Percentiles rank a stretch among this genome's conserved stretches.
phyloP scores from a whole-genome alignment of 495 filamentous ascomycete genomes.

The Penicillium atrosanguineum region DNA sequence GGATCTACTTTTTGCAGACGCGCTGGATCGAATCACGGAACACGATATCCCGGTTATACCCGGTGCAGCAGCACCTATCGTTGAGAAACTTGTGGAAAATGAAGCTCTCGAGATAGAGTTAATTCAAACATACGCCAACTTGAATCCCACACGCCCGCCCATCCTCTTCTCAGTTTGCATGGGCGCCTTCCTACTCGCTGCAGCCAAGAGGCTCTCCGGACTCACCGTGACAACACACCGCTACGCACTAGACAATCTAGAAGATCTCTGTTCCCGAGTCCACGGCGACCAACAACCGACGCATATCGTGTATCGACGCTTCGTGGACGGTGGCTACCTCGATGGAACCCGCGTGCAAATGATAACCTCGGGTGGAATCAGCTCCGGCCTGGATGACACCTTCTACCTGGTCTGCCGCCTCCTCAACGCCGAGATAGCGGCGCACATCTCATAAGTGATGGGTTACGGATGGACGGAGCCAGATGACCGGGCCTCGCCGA shows the following conservation, averaged over 20 bases:
- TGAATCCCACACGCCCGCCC: constrained; percentile 23
- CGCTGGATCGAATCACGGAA: constrained; percentile 11
- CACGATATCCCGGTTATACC: constrained; percentile 63
- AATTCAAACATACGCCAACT: constrained; percentile 14
- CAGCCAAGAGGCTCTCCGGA: constrained; percentile 62
- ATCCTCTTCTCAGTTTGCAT: constrained; percentile 72
- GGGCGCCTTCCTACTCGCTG: constrained; percentile 67
- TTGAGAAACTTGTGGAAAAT: constrained; percentile 7
- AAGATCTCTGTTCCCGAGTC: too few relatives aligned
- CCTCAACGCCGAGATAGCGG: too few relatives aligned
- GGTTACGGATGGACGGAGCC: too few relatives aligned
- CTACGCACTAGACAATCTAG: constrained; percentile 54
- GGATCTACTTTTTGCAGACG: background rate
- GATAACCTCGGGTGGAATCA: too few relatives aligned
- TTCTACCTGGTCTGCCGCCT: too few relatives aligned
- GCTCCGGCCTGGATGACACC: too few relatives aligned
- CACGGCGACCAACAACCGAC: too few relatives aligned
- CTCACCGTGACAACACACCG: constrained; percentile 70
- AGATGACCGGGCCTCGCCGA: too few relatives aligned
- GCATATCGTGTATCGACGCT: too few relatives aligned
- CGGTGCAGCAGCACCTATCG: constrained; percentile 30
- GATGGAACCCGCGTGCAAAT: too few relatives aligned
- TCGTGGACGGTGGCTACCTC: too few relatives aligned
- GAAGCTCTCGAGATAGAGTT: constrained; percentile 13
- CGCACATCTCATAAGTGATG: too few relatives aligned